Base-by-base conservation (phyloP, 208 protist genomes). In the Leishmania major region DNA sequence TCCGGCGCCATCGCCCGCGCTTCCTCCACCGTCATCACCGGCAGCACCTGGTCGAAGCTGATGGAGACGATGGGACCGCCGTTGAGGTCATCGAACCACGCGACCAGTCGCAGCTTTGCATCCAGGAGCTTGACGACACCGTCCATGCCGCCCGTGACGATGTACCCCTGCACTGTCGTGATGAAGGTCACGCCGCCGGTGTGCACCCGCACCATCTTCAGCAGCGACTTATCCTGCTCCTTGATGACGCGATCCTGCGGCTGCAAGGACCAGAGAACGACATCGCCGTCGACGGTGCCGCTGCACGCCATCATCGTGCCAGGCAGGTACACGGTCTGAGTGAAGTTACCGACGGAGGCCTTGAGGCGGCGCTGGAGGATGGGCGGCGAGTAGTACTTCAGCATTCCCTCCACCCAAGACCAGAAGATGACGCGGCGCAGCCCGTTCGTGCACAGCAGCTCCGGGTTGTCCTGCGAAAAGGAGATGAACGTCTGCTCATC, bases 31-130 rank as follows among this genome's bases (percentile, higher is more conserved):
- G 71, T 62, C 45, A 82, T 73, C 59, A 55, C 55, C 49, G 47
- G 87, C 55, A 75, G 79, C 13, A 72, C 84, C 11, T 85, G 80
- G 76, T 97, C 94, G 79, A 99, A 98, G 79, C 96, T 98, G 77
- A 99, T 85, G 59, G 95, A 98, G 64, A 95, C 95, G 75, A 99
- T 93, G 3, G 97, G 94, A 2, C 97, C 97, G 55, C 88, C 93
- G 81, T 98, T 96, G 37, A 99, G 88, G 71, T 98, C 96, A 78
- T 99, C 98, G 82, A 99, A 99, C 98, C 98, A 99, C 69, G 96
- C 96, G 22, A 98, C 93, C 28, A 99, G 84, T 13, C 97, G 88
- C 53, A 99, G 91, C 84, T 99, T 96, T 25, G 91, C 80, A 83
- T 99, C 98, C 57, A 98, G 96, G 78, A 99, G 99, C 75, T 96